Evolutionary conservation across 2,329 filamentous ascomycete genomes (phyloP).

Genomic region (Akanthomyces dipterigenus): DNA sequence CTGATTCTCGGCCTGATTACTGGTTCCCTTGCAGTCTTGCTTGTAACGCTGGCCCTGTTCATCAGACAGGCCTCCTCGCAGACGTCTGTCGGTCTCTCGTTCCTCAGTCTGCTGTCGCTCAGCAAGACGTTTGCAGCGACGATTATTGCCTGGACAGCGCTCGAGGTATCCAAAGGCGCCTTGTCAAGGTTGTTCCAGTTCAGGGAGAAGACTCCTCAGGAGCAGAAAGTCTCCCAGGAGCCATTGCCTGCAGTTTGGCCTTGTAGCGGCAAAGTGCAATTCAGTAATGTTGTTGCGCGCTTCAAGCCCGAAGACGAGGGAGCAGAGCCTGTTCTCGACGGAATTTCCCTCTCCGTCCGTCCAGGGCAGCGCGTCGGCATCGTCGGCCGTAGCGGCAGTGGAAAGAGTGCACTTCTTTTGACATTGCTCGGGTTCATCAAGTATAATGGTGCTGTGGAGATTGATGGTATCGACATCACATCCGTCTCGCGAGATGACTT

Average conservation of each 20-base stretch:
- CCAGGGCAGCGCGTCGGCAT: constrained; percentile 39
- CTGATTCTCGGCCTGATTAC: neutral
- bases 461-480: constrained; percentile 37
- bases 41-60: neutral
- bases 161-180: neutral
- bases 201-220: neutral
- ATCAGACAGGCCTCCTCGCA: neutral
- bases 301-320: too few species aligned
- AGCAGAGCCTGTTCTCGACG: neutral
- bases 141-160: neutral
- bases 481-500: constrained; percentile 31
- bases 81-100: neutral
- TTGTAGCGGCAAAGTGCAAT: neutral
- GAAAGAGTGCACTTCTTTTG: constrained; percentile 39
- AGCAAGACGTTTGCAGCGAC: neutral
- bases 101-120: neutral
- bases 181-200: neutral
- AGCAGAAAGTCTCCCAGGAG: neutral
- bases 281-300: neutral
- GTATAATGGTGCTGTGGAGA: constrained; percentile 23
- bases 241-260: neutral
- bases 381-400: constrained; percentile 41
- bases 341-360: constrained; percentile 5
- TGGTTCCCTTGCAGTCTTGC: neutral
- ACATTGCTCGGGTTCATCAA: constrained; percentile 40